phyloP scores from a whole-genome alignment of 306 rosid genomes.

The Adenanthera pavonina region DNA sequence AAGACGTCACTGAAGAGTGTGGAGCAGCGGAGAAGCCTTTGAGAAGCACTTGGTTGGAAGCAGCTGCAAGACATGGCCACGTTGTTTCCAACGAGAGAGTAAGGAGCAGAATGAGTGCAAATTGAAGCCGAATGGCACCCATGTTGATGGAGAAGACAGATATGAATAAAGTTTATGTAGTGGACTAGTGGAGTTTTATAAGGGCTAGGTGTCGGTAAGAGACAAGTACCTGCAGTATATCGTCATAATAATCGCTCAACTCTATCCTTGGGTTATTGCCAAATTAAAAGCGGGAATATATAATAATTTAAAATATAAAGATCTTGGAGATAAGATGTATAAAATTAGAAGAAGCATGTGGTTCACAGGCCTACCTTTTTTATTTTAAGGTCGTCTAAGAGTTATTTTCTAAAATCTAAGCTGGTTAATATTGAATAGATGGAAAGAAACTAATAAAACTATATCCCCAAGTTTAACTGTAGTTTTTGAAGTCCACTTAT shows the following conservation, averaged over 20 bases:
- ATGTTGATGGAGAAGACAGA: conserved; percentile 37
- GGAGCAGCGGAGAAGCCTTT: conserved; percentile 64
- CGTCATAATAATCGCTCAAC: not conserved
- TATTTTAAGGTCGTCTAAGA: not conserved
- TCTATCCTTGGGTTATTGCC: not conserved
- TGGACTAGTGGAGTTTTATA: conserved; percentile 27
- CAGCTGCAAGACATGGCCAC: conserved; percentile 26
- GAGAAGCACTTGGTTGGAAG: conserved; percentile 44
- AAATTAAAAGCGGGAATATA: not conserved
- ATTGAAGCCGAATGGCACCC: conserved; percentile 40
- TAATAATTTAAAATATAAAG: not conserved
- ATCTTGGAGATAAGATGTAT: not conserved
- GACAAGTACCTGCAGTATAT: not conserved
- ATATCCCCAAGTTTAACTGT: not conserved
- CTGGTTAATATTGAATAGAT: not conserved
- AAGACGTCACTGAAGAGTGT: conserved; percentile 50
- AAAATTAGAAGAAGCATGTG: not conserved
- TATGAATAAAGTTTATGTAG: conserved; percentile 6
- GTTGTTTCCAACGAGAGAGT: conserved; percentile 27
- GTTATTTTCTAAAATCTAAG: not conserved
- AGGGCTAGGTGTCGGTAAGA: not conserved
- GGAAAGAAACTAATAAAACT: not conserved
- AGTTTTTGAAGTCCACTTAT: not conserved
- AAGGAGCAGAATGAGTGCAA: not conserved
- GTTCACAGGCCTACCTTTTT: conserved; percentile 16